Conservation (phyloP, 305 asterid species). For the Salvia sclarea region DNA sequence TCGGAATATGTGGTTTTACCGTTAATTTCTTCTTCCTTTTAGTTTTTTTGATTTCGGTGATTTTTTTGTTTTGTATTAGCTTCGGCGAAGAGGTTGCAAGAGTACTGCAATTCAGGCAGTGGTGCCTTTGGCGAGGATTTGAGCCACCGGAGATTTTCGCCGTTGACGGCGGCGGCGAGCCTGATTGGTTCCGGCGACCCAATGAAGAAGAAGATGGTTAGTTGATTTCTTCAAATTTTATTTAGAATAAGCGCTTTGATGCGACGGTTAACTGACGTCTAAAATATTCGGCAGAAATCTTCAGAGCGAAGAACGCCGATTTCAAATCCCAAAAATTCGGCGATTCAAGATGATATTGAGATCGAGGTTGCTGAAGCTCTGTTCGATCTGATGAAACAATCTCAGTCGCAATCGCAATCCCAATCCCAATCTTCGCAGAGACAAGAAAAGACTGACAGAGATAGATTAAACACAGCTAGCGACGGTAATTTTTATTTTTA, state of each 20-base stretch:
- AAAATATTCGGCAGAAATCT: conserved; percentile 42
- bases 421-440: conserved; percentile 33
- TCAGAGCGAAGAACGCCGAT: conserved; percentile 36
- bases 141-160: conserved; percentile 39
- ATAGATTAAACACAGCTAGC: conserved; percentile 33
- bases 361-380: conserved; percentile 75
- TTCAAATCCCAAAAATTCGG: conserved; percentile 36
- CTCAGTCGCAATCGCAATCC: conserved; percentile 40
- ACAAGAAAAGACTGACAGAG: conserved; percentile 33
- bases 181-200: conserved; percentile 39
- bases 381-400: conserved; percentile 68
- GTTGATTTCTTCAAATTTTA: conserved; percentile 17
- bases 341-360: conserved; percentile 56
- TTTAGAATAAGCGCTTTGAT: not conserved
- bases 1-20: not conserved
- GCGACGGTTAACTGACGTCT: conserved; percentile 23
- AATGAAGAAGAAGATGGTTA: conserved; percentile 46
- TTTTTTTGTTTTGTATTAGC: conserved; percentile 34
- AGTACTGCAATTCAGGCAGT: conserved; percentile 39
- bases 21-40: not conserved
- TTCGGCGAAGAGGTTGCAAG: conserved; percentile 46
- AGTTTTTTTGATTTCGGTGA: not conserved
- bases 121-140: conserved; percentile 39
- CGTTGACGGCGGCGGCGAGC: conserved; percentile 32
- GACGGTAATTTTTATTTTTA: conserved; percentile 37